Evolutionary conservation across 176 grass and related monocot genomes (phyloP).

Genomic region (Avena eriantha): DNA sequence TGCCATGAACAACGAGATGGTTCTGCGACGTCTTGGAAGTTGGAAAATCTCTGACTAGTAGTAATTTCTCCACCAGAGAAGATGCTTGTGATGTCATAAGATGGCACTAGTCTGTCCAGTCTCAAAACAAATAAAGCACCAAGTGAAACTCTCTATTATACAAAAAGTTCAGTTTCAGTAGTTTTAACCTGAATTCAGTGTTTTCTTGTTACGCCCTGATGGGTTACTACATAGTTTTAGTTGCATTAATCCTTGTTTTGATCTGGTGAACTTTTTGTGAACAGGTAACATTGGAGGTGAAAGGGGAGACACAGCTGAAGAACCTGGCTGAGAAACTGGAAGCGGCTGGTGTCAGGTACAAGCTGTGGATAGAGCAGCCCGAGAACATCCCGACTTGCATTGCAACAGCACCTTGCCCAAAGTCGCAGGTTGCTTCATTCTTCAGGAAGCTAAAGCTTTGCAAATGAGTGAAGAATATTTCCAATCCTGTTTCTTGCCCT

Average conservation of each 20-base stretch:
- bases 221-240: background rate
- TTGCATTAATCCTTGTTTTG: background rate
- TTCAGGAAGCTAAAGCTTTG: slow-evolving; percentile 98
- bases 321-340: slow-evolving; percentile 78
- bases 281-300: slow-evolving; percentile 90
- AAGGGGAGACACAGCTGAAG: slow-evolving; percentile 82
- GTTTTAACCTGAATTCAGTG: background rate
- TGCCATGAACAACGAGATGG: background rate
- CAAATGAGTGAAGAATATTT: slow-evolving; percentile 54
- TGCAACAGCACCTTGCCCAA: slow-evolving; percentile 75
- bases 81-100: background rate
- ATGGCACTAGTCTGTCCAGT: background rate
- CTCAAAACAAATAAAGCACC: background rate
- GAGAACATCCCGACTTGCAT: slow-evolving; percentile 89
- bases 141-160: background rate
- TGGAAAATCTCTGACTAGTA: background rate
- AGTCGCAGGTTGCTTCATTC: slow-evolving; percentile 70
- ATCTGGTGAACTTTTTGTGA: background rate
- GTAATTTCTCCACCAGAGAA: background rate
- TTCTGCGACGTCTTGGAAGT: background rate
- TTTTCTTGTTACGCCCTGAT: background rate
- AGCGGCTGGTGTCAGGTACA: slow-evolving; percentile 60
- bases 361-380: slow-evolving; percentile 87
- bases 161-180: background rate
- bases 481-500: background rate